A percentile compares a stretch with the other conserved stretches of the same genome.
phyloP scores from a whole-genome alignment of 2,329 filamentous ascomycete genomes.

The Claviceps monticola region DNA sequence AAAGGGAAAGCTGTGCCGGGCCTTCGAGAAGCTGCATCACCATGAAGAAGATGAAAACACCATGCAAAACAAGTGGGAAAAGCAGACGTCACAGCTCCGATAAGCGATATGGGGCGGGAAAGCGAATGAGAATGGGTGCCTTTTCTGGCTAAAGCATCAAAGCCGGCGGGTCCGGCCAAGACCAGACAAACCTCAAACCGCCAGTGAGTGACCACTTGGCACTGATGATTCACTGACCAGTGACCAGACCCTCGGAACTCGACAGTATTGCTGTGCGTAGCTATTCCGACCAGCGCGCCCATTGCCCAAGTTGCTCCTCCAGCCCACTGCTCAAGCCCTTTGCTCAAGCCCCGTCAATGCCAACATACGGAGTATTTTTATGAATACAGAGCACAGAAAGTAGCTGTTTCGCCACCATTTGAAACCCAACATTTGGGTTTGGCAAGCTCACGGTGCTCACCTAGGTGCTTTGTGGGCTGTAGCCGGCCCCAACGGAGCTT shows the following conservation, averaged over 20 bases:
- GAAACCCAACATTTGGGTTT: not conserved
- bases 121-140: slow-evolving; percentile 1
- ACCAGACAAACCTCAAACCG: not conserved
- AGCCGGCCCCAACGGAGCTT: not conserved
- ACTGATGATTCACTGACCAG: too few relatives aligned
- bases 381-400: too few relatives aligned
- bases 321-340: too few relatives aligned
- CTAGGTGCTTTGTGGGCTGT: not conserved
- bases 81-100: not conserved
- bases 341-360: not conserved
- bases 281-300: slow-evolving; percentile 1
- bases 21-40: not conserved
- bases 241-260: too few relatives aligned
- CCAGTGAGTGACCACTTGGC: too few relatives aligned
- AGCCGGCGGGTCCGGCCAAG: slow-evolving; percentile 5
- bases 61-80: not conserved
- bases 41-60: too few relatives aligned
- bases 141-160: slow-evolving; percentile 1
- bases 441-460: not conserved
- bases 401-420: not conserved
- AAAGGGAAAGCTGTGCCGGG: not conserved
- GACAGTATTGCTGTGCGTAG: too few relatives aligned
- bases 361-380: not conserved
- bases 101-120: not conserved
- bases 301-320: not conserved